Evolutionary conservation across 2,329 filamentous ascomycete genomes (phyloP).

Genomic region (Coleophoma cylindrospora): DNA sequence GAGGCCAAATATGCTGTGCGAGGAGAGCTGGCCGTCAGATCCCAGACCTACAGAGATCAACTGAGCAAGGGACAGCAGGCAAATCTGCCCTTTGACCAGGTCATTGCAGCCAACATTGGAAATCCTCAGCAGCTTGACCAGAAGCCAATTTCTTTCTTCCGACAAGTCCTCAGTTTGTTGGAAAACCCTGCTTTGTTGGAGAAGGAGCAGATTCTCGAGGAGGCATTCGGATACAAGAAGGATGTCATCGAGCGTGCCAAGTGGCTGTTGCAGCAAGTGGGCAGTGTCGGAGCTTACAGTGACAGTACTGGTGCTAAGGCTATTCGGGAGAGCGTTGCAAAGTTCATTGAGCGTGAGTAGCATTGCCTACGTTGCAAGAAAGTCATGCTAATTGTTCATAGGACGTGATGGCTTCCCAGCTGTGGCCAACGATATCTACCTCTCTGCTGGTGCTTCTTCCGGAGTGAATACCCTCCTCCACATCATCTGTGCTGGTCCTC

Average conservation of each 20-base stretch:
- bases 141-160: constrained; percentile 98
- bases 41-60: constrained; percentile 80
- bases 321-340: constrained; percentile 84
- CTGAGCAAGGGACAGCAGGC: constrained; percentile 49
- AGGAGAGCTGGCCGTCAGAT: constrained; percentile 89
- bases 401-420: constrained; percentile 84
- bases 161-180: constrained; percentile 87
- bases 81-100: constrained; percentile 74
- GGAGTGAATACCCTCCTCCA: constrained; percentile 92
- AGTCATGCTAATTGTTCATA: constrained; percentile 25
- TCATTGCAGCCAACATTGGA: constrained; percentile 97
- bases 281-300: constrained; percentile 94
- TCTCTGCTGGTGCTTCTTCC: constrained; percentile 86
- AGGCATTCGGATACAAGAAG: constrained; percentile 76
- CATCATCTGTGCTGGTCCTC: constrained; percentile 73
- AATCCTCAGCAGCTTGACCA: constrained; percentile 99
- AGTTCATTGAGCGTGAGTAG: constrained; percentile 78
- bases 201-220: constrained; percentile 73
- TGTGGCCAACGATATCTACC: constrained; percentile 76
- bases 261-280: constrained; percentile 74
- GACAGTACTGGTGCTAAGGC: constrained; percentile 83
- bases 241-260: constrained; percentile 84
- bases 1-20: constrained; percentile 94
- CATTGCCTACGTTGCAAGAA: neutral
- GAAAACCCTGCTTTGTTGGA: constrained; percentile 86